These are phyloP conservation scores for Takakia lepidozioides DNA, from an alignment of 225 moss, liverwort and hornwort species.

Conservation along the genomic window DNA sequence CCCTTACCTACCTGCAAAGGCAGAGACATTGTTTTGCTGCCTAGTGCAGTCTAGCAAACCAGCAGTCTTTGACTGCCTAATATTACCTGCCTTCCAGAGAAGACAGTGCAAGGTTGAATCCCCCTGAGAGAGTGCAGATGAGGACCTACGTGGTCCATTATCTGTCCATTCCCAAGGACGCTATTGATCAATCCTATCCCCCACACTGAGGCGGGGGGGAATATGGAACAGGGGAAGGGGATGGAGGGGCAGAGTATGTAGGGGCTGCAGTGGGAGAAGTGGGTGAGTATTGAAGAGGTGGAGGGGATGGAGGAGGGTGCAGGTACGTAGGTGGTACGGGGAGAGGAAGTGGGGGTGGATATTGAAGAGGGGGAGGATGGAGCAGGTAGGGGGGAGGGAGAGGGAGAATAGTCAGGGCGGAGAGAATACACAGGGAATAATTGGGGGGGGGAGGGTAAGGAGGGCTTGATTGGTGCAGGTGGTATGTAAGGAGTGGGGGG, in stretches of 20 bases:
- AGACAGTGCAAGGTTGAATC: conserved; percentile 57
- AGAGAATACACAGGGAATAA: neutral
- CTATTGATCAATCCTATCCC: conserved; percentile 18
- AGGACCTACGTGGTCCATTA: conserved; percentile 13
- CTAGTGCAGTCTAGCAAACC: conserved; percentile 17
- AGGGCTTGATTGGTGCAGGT: neutral
- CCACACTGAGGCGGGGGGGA: conserved; percentile 8
- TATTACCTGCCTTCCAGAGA: conserved; percentile 43
- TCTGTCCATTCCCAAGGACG: conserved; percentile 48
- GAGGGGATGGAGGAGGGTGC: neutral
- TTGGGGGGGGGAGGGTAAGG: too few relatives aligned
- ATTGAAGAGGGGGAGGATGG: too few relatives aligned
- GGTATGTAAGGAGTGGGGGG: conserved; percentile 4
- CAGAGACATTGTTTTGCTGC: conserved; percentile 18
- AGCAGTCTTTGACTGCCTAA: conserved; percentile 60
- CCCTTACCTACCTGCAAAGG: conserved; percentile 11
- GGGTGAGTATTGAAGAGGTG: neutral
- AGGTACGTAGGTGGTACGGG: too few relatives aligned
- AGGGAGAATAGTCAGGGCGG: neutral
- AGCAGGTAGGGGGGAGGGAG: neutral
- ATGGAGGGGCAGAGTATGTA: neutral
- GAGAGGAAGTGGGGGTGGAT: too few relatives aligned
- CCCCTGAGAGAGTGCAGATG: too few relatives aligned
- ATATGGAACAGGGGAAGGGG: too few relatives aligned
- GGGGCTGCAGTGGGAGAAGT: neutral